Percentiles rank a stretch among this genome's conserved stretches.
phyloP scores from a whole-genome alignment of 2,329 filamentous ascomycete genomes.

The Cadophora sp. region DNA sequence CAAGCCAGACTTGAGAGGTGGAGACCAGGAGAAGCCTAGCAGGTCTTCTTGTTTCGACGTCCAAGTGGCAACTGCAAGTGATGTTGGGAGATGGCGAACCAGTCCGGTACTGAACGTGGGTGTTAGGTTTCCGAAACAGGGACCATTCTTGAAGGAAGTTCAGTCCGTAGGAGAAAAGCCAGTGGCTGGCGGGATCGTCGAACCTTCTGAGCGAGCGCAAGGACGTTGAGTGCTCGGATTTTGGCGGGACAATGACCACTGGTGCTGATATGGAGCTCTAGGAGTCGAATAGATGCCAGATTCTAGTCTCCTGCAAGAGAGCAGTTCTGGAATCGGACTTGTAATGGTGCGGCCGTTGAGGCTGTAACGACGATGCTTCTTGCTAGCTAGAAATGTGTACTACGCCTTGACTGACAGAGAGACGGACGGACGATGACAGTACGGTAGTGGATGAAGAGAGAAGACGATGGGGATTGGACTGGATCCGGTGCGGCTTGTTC shows the following conservation, averaged over 20 bases:
- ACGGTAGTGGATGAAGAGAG: slow-evolving; percentile 3
- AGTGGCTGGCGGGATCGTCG: slow-evolving; percentile 32
- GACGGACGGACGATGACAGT: background rate
- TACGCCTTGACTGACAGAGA: slow-evolving; percentile 27
- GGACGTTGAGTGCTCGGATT: slow-evolving; percentile 33
- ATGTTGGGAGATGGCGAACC: slow-evolving; percentile 21
- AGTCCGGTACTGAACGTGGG: slow-evolving; percentile 23
- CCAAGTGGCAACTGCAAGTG: slow-evolving; percentile 32
- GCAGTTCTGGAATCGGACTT: slow-evolving; percentile 1
- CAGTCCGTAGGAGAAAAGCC: slow-evolving; percentile 22
- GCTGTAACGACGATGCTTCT: slow-evolving; percentile 19
- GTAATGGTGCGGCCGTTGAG: slow-evolving; percentile 13
- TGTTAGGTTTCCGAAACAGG: slow-evolving; percentile 41
- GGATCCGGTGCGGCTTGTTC: slow-evolving; percentile 16
- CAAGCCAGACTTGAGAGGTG: slow-evolving; percentile 34
- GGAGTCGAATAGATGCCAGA: slow-evolving; percentile 3
- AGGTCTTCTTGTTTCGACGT: slow-evolving; percentile 42
- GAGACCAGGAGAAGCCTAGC: slow-evolving; percentile 29
- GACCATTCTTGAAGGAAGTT: slow-evolving; percentile 40
- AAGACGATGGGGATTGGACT: slow-evolving; percentile 21
- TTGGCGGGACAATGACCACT: slow-evolving; percentile 27
- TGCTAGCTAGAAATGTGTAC: slow-evolving; percentile 15
- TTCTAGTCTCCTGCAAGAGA: slow-evolving; percentile 19
- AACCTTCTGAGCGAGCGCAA: slow-evolving; percentile 29
- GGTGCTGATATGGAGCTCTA: slow-evolving; percentile 12